phyloP scores from a whole-genome alignment of 2,329 filamentous ascomycete genomes.

The Ciborinia camelliae region DNA sequence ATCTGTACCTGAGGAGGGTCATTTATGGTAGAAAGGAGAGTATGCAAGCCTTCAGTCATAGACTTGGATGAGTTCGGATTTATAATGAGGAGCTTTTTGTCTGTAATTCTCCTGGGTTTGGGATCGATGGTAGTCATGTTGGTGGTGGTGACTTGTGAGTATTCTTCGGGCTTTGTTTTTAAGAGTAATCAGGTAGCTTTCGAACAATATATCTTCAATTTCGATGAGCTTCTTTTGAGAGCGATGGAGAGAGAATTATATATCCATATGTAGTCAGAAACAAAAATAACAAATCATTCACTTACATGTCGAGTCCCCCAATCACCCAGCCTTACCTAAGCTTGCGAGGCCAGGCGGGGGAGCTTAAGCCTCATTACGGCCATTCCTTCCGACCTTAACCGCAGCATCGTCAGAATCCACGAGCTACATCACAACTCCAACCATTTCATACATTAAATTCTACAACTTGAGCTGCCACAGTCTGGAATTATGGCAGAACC shows the following conservation, averaged over 20 bases:
- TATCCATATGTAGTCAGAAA: too few species aligned
- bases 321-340: conserved; percentile 1
- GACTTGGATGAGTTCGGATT: conserved; percentile 73
- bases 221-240: background rate
- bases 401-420: conserved; percentile 29
- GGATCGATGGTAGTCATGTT: conserved; percentile 3
- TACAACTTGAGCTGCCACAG: conserved; percentile 21
- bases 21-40: conserved; percentile 41
- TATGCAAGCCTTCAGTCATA: conserved; percentile 67
- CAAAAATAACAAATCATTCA: background rate
- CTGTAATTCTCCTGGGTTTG: conserved; percentile 19
- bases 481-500: conserved; percentile 38
- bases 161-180: background rate
- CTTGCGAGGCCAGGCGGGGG: conserved; percentile 14
- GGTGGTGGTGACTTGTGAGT: background rate
- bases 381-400: conserved; percentile 20
- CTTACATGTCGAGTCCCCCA: background rate
- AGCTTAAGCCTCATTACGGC: conserved; percentile 16
- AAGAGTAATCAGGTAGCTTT: background rate
- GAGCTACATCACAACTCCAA: conserved; percentile 16
- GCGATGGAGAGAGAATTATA: background rate
- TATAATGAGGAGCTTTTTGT: conserved; percentile 60
- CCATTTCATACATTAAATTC: conserved; percentile 20
- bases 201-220: background rate
- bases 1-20: conserved; percentile 33